Conservation (phyloP, 2,329 filamentous ascomycete genomes). For the Ophiosphaerella korrae region DNA sequence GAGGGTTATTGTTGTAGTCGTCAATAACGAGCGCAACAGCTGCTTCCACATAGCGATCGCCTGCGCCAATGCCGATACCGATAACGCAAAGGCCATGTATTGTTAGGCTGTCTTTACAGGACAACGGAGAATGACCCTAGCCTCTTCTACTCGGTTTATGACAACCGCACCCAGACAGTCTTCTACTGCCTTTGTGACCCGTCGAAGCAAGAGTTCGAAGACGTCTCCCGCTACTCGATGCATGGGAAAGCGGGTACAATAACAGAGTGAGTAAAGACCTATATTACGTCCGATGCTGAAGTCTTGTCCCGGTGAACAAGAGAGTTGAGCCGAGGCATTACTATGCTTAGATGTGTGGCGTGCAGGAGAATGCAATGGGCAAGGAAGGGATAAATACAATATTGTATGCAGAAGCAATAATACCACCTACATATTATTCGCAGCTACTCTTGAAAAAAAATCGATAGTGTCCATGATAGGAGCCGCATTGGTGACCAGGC, state of each 20-base stretch:
- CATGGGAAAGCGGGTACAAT: background rate
- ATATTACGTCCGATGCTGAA: constrained; percentile 4
- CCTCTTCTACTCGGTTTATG: constrained; percentile 7
- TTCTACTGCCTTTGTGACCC: constrained; percentile 5
- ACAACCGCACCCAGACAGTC: constrained; percentile 2
- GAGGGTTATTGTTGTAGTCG: constrained; percentile 1
- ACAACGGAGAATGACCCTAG: constrained; percentile 2
- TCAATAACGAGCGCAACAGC: constrained; percentile 1
- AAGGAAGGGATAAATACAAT: too few relatives aligned
- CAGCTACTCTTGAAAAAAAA: too few relatives aligned
- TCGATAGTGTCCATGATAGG: too few relatives aligned
- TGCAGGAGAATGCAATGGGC: too few relatives aligned
- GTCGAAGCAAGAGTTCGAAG: constrained; percentile 1
- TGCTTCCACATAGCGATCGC: constrained; percentile 8
- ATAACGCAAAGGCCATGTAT: constrained; percentile 7
- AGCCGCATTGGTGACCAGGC: too few relatives aligned
- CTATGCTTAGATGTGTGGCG: too few relatives aligned
- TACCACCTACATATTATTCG: too few relatives aligned
- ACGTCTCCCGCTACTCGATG: constrained; percentile 7
- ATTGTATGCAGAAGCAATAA: too few relatives aligned
- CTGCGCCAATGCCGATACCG: constrained; percentile 4
- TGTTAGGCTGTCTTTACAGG: constrained; percentile 8
- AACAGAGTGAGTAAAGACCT: constrained; percentile 4
- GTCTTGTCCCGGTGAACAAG: constrained; percentile 3
- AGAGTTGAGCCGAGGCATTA: too few relatives aligned